Conservation (phyloP, 257 asterid species). For the Eustoma russellianum region DNA sequence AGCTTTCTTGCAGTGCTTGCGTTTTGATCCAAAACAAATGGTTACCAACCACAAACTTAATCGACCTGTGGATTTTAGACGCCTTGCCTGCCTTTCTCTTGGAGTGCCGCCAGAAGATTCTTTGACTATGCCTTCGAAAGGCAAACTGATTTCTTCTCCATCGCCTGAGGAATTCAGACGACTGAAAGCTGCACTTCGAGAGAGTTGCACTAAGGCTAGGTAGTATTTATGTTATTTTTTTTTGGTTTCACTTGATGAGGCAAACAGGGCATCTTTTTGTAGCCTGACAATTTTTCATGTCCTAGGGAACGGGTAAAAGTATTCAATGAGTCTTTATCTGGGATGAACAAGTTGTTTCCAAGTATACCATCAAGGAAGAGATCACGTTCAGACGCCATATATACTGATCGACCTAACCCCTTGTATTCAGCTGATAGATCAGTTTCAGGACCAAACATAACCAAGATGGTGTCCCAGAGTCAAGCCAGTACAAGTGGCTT, state of each 20-base stretch:
- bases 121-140: slow-evolving; percentile 44
- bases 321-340: slow-evolving; percentile 72
- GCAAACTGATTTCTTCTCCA: slow-evolving; percentile 45
- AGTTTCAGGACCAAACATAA: slow-evolving; percentile 38
- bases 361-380: slow-evolving; percentile 71
- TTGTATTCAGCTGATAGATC: slow-evolving; percentile 53
- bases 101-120: slow-evolving; percentile 71
- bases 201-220: slow-evolving; percentile 78
- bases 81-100: slow-evolving; percentile 64
- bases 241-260: slow-evolving; percentile 11
- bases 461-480: slow-evolving; percentile 55
- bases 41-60: slow-evolving; percentile 75
- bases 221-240: slow-evolving; percentile 17
- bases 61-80: slow-evolving; percentile 61
- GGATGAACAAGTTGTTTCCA: slow-evolving; percentile 77
- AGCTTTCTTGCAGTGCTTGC: slow-evolving; percentile 72
- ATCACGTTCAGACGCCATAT: slow-evolving; percentile 66
- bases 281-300: slow-evolving; percentile 19
- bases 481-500: slow-evolving; percentile 51
- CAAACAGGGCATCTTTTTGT: slow-evolving; percentile 8
- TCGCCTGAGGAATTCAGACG: slow-evolving; percentile 73
- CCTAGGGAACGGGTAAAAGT: slow-evolving; percentile 85
- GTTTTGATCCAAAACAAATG: slow-evolving; percentile 79
- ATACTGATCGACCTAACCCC: slow-evolving; percentile 58
- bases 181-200: slow-evolving; percentile 60